These are phyloP conservation scores for Pichia sp. DNA, from an alignment of 1,139 yeast genomes.

Conservation along the genomic window DNA sequence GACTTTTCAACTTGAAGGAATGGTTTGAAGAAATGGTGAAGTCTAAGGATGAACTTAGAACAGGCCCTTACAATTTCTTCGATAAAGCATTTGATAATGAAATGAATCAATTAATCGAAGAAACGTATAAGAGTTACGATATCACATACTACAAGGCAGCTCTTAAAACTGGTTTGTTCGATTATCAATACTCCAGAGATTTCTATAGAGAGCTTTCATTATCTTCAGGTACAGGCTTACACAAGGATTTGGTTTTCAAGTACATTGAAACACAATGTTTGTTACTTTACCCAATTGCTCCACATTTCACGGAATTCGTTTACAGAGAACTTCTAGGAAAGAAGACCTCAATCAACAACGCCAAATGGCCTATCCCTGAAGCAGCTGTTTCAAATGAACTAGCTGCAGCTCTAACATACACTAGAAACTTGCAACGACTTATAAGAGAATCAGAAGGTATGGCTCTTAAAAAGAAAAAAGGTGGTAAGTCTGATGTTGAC, in stretches of 20 bases:
- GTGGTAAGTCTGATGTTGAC: slow-evolving; percentile 71
- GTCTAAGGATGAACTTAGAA: slow-evolving; percentile 53
- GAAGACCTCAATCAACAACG: slow-evolving; percentile 57
- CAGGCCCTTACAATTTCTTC: slow-evolving; percentile 70
- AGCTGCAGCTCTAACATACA: slow-evolving; percentile 69
- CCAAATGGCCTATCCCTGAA: slow-evolving; percentile 71
- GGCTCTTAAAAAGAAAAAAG: slow-evolving; percentile 86
- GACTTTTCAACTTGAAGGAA: slow-evolving; percentile 87
- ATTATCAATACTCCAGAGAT: slow-evolving; percentile 92
- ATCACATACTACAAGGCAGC: slow-evolving; percentile 83
- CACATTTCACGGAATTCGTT: slow-evolving; percentile 89
- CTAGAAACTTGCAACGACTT: slow-evolving; percentile 71
- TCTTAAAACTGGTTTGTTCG: slow-evolving; percentile 85
- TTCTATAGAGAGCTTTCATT: slow-evolving; percentile 76
- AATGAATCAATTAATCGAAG: slow-evolving; percentile 76
- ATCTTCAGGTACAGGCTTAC: slow-evolving; percentile 59
- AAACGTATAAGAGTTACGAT: slow-evolving; percentile 64
- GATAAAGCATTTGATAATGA: slow-evolving; percentile 92
- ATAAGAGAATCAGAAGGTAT: slow-evolving; percentile 92
- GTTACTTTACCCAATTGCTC: slow-evolving; percentile 87
- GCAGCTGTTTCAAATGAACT: slow-evolving; percentile 59
- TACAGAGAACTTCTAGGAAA: slow-evolving; percentile 74
- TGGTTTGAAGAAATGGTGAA: slow-evolving; percentile 81
- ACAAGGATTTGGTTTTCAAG: slow-evolving; percentile 70
- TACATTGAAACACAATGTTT: slow-evolving; percentile 85